A percentile compares a stretch with the other conserved stretches of the same genome.
These are phyloP conservation scores for Castanea mollissima DNA, from an alignment of 306 rosid genomes.

Conservation along the genomic window DNA sequence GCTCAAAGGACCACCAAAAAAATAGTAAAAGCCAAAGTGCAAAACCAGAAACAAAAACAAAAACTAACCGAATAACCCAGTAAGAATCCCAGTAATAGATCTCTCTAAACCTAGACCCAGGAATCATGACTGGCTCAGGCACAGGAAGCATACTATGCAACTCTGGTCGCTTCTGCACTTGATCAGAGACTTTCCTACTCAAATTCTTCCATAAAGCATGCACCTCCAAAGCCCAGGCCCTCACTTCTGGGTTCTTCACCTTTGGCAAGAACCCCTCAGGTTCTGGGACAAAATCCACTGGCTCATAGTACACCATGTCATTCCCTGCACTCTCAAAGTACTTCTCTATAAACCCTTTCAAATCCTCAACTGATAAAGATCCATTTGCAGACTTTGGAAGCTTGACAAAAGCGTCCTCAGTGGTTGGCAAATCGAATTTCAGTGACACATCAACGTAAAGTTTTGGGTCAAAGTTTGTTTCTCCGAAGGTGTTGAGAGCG, in stretches of 20 bases:
- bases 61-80: conserved; percentile 73
- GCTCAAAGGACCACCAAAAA: not conserved
- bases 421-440: conserved; percentile 35
- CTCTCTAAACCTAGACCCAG: conserved; percentile 85
- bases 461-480: conserved; percentile 61
- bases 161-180: conserved; percentile 44
- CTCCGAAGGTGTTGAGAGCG: conserved; percentile 43
- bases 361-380: conserved; percentile 29
- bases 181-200: conserved; percentile 45
- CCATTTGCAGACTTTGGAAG: conserved; percentile 39
- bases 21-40: not conserved
- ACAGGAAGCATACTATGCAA: conserved; percentile 77
- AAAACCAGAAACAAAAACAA: not conserved
- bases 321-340: conserved; percentile 61
- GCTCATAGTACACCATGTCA: conserved; percentile 53
- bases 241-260: conserved; percentile 54
- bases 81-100: conserved; percentile 96
- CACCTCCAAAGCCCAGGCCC: conserved; percentile 78
- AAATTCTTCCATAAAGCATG: conserved; percentile 79
- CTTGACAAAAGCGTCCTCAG: conserved; percentile 47
- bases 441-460: conserved; percentile 74
- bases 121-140: conserved; percentile 44
- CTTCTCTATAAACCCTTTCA: conserved; percentile 29
- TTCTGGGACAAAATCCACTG: conserved; percentile 58
- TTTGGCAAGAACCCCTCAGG: conserved; percentile 65